Evolutionary conservation across 2,329 filamentous ascomycete genomes (phyloP), one percentile per base, ranked within the genome.

Genomic region (Coniella vitis): DNA sequence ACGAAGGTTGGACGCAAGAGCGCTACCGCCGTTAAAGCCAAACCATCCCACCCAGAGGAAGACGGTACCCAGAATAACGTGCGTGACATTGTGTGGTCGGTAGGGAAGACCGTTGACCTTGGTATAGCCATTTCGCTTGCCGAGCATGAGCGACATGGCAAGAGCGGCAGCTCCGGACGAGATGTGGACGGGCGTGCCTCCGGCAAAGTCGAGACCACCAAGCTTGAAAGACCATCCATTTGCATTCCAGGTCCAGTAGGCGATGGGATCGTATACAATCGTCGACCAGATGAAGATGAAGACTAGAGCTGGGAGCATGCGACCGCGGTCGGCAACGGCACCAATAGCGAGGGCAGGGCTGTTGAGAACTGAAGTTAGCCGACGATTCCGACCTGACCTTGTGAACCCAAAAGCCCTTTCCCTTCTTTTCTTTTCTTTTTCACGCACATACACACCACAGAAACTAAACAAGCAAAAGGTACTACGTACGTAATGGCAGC

Each of bases 31-130:
- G 67, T 95, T 96, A 79, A 96, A 96, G 42, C 90, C 90, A 64
- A 95, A 93, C 90, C 90, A 96, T 51, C 90, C 90, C 39, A 95
- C 87, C 90, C 90, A 96, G 43, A 95, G 76, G 66, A 85, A 78
- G 21, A 84, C 77, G 4, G 86, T 87, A 19, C 86, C 85, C 40
- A 89, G 73, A 41, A 87, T 81, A 55, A 88, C 81, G 57, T 86
- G 74, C 50, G 84, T 86, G 38, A 86, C 82, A 61, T 86, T 88
- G 66, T 89, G 85, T 8, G 84, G 83, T 29, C 79, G 76, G 69
- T 84, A 84, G 4, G 81, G 79, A 3, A 82, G 76, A 38, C 80
- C 77, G 52, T 81, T 74, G 44, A 76, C 73, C 58, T 74, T 77
- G 58, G 67, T 74, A 67, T 85, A 80, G 55, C 79, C 81, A 29